Conservation (phyloP, 2,329 filamentous ascomycete genomes). For the Domatiomyces globalis region DNA sequence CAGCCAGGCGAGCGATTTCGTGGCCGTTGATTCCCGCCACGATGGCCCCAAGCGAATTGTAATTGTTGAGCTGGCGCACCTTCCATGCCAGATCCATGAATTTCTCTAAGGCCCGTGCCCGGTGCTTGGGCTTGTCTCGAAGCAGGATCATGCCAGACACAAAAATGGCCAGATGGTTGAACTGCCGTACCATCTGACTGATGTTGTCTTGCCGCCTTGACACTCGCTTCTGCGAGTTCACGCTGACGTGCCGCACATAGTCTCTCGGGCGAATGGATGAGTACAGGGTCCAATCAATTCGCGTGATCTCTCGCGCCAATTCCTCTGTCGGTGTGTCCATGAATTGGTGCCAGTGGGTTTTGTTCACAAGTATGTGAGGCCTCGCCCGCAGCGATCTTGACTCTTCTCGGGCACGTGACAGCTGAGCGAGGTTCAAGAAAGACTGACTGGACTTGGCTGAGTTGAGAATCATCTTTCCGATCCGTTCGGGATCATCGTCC, state of each 20-base stretch:
- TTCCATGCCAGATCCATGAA: constrained; percentile 82
- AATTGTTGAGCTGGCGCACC: constrained; percentile 85
- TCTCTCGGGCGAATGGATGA: constrained; percentile 87
- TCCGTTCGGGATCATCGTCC: neutral
- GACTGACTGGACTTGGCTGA: constrained; percentile 25
- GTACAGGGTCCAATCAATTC: constrained; percentile 98
- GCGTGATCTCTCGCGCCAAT: constrained; percentile 78
- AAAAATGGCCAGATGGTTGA: constrained; percentile 73
- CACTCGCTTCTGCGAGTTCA: constrained; percentile 50
- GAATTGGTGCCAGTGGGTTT: constrained; percentile 76
- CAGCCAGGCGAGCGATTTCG: constrained; percentile 65
- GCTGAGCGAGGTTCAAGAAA: constrained; percentile 31
- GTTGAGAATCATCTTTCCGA: neutral
- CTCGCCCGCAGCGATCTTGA: constrained; percentile 58
- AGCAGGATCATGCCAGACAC: constrained; percentile 73
- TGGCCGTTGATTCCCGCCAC: constrained; percentile 84
- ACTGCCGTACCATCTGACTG: constrained; percentile 86
- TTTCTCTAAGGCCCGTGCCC: constrained; percentile 80
- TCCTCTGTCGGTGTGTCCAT: constrained; percentile 77
- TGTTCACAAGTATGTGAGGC: constrained; percentile 57
- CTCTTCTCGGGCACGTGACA: constrained; percentile 69
- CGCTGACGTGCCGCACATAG: constrained; percentile 76
- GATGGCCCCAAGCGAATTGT: constrained; percentile 88
- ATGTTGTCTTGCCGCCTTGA: constrained; percentile 54
- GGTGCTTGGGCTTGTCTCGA: constrained; percentile 89